Evolutionary conservation across 2,329 filamentous ascomycete species (phyloP).

Genomic region (Cryoendolithus antarcticus): DNA sequence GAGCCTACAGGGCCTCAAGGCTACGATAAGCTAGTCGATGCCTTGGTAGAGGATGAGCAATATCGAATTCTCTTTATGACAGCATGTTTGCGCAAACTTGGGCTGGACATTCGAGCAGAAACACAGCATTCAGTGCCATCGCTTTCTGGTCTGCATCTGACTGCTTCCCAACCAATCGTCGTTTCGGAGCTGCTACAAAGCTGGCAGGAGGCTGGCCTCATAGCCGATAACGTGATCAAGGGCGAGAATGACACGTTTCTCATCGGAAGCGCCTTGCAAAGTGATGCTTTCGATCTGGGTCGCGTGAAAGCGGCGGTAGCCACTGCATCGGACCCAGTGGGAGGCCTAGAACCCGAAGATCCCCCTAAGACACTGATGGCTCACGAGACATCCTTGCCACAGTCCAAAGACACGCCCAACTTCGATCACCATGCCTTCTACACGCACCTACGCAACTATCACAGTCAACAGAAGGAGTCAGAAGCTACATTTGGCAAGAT

Average conservation of each 20-base stretch:
- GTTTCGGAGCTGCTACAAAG: slow-evolving; percentile 56
- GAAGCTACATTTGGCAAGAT: slow-evolving; percentile 58
- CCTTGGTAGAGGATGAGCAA: slow-evolving; percentile 56
- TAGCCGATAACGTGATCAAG: slow-evolving; percentile 46
- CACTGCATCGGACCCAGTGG: slow-evolving; percentile 14
- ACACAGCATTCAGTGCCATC: slow-evolving; percentile 55
- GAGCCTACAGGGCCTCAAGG: slow-evolving; percentile 46
- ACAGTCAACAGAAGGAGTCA: slow-evolving; percentile 39
- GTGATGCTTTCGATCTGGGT: slow-evolving; percentile 34
- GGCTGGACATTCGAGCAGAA: slow-evolving; percentile 63
- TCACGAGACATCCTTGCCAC: slow-evolving; percentile 57
- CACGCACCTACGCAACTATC: slow-evolving; percentile 56
- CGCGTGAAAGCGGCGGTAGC: slow-evolving; percentile 18
- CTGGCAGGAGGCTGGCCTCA: slow-evolving; percentile 55
- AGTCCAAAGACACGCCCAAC: slow-evolving; percentile 61
- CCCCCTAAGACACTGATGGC: slow-evolving; percentile 59
- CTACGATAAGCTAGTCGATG: slow-evolving; percentile 58
- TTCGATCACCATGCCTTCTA: slow-evolving; percentile 80
- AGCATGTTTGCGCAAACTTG: slow-evolving; percentile 66
- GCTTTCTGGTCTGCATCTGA: slow-evolving; percentile 72
- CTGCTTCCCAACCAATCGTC: slow-evolving; percentile 51
- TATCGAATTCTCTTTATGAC: slow-evolving; percentile 63
- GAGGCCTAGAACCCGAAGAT: slow-evolving; percentile 6
- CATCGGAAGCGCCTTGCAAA: slow-evolving; percentile 42
- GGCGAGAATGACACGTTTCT: slow-evolving; percentile 71